A percentile compares a stretch with the other conserved stretches of the same genome.
These are phyloP conservation scores for Cystobasidium sp. DNA, from an alignment of 1,284 basidiomycete species.

Conservation along the genomic window DNA sequence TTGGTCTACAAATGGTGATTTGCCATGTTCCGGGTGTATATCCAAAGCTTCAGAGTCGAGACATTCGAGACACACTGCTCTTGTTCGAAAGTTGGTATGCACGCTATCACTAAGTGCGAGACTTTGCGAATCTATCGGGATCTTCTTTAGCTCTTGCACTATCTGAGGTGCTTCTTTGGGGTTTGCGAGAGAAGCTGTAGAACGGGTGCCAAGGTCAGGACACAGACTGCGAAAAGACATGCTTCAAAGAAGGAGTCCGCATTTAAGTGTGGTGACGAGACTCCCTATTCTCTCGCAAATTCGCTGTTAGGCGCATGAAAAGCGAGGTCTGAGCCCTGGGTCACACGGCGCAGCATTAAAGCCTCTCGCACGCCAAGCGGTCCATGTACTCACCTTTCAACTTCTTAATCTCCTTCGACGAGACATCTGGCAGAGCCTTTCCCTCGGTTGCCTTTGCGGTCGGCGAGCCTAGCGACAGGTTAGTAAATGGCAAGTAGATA, in stretches of 20 bases:
- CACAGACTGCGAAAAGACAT: not conserved
- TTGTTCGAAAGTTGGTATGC: not conserved
- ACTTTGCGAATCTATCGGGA: conserved; percentile 22
- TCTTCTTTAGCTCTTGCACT: conserved; percentile 45
- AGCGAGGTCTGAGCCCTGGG: too few relatives aligned
- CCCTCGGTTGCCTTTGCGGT: not conserved
- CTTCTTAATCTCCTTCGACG: conserved; percentile 47
- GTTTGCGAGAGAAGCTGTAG: not conserved
- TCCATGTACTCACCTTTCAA: conserved; percentile 40
- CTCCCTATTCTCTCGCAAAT: too few relatives aligned
- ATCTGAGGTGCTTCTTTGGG: conserved; percentile 44
- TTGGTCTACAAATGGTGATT: conserved; percentile 3
- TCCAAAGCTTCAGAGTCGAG: not conserved
- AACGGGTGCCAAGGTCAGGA: not conserved
- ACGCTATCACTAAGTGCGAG: not conserved
- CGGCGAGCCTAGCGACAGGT: not conserved
- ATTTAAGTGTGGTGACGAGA: too few relatives aligned
- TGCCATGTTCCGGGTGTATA: not conserved
- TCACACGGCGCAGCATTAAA: not conserved
- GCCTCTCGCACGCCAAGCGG: not conserved
- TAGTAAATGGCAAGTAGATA: conserved; percentile 2
- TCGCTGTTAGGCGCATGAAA: too few relatives aligned
- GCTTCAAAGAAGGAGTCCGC: not conserved
- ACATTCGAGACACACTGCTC: conserved; percentile 21
- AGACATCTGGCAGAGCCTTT: conserved; percentile 33